A percentile compares a stretch with the other conserved stretches of the same genome.
phyloP scores from a whole-genome alignment of 2,329 filamentous ascomycete species.

The Neopestalotiopsis sp. region DNA sequence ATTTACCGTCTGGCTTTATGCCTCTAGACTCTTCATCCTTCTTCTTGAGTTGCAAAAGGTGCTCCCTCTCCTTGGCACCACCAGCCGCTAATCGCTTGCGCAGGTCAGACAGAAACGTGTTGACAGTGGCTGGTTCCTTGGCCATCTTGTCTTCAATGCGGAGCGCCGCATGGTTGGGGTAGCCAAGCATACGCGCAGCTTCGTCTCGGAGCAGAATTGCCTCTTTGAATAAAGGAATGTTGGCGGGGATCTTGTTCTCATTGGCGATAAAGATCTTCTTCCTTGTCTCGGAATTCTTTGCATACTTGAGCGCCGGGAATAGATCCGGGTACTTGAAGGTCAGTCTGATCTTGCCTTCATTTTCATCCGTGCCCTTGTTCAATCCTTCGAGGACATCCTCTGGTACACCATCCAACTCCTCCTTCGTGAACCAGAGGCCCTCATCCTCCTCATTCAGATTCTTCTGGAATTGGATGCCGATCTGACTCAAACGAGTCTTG shows the following conservation, averaged over 20 bases:
- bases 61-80: conserved; percentile 71
- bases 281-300: conserved; percentile 71
- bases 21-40: conserved; percentile 67
- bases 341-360: conserved; percentile 76
- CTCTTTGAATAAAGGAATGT: conserved; percentile 76
- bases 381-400: conserved; percentile 69
- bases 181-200: conserved; percentile 77
- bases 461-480: conserved; percentile 79
- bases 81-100: conserved; percentile 70
- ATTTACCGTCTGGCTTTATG: conserved; percentile 67
- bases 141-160: conserved; percentile 87
- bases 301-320: conserved; percentile 80
- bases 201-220: conserved; percentile 78
- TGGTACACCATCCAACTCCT: conserved; percentile 78
- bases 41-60: conserved; percentile 78
- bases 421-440: conserved; percentile 77
- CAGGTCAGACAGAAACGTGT: conserved; percentile 75
- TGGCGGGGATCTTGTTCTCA: conserved; percentile 80
- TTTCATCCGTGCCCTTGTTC: conserved; percentile 74
- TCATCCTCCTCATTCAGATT: conserved; percentile 83
- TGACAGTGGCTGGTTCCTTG: conserved; percentile 74
- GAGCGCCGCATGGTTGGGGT: conserved; percentile 77
- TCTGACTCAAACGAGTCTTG: conserved; percentile 77
- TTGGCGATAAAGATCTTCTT: conserved; percentile 74
- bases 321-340: conserved; percentile 86